phyloP scores from a whole-genome alignment of 2,329 filamentous ascomycete species.

The Colletotrichum sp. region DNA sequence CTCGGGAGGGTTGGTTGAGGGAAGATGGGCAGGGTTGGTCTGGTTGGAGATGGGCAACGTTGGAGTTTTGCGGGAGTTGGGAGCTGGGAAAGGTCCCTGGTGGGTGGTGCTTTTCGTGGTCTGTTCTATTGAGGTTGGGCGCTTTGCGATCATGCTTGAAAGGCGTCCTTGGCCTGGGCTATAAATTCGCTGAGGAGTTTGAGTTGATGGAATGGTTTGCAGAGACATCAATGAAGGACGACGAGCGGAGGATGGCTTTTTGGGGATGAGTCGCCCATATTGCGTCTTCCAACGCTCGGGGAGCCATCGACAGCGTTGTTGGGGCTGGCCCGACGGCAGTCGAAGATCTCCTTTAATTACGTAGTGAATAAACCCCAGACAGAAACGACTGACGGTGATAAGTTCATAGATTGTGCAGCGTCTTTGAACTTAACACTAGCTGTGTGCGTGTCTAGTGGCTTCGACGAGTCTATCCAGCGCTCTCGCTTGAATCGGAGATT shows the following conservation, averaged over 20 bases:
- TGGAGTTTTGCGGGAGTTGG: neutral
- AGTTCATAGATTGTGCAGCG: neutral
- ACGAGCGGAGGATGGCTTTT: neutral
- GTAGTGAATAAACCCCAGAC: neutral
- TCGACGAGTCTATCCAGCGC: neutral
- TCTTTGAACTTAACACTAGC: no score
- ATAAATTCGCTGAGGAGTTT: neutral
- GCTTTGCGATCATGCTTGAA: neutral
- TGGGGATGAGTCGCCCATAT: no score
- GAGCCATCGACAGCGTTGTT: neutral
- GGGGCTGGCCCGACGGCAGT: no score
- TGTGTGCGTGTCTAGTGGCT: neutral
- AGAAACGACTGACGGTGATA: neutral
- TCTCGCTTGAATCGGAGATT: no score
- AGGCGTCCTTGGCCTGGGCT: no score
- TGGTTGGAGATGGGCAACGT: neutral
- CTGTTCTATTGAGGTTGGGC: neutral
- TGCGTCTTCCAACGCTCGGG: no score
- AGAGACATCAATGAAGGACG: neutral
- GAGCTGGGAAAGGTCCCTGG: neutral
- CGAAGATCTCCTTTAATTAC: no score
- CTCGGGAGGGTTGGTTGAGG: neutral
- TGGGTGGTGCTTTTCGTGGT: neutral
- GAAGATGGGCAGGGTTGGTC: neutral
- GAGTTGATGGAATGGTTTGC: neutral